Conservation (phyloP, 169 alveolate species). For the Cryptosporidium parvum region DNA sequence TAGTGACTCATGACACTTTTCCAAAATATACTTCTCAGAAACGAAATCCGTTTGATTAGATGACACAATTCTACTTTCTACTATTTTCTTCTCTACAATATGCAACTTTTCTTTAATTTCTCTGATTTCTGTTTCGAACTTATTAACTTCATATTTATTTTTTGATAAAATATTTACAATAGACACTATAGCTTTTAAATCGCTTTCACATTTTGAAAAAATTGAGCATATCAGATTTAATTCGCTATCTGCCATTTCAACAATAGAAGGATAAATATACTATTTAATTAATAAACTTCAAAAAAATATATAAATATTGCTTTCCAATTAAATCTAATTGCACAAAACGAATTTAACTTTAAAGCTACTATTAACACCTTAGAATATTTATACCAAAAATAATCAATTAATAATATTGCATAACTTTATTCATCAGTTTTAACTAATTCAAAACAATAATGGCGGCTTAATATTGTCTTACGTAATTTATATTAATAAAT, state of each 20-base stretch:
- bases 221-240: constrained; percentile 4
- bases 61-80: not conserved
- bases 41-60: not conserved
- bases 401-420: not conserved
- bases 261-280: not conserved
- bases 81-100: not conserved
- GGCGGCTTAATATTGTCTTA: constrained; percentile 16
- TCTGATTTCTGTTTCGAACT: not conserved
- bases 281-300: not conserved
- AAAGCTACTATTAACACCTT: too few relatives aligned
- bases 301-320: not conserved
- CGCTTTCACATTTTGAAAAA: constrained; percentile 23
- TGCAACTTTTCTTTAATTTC: constrained; percentile 19
- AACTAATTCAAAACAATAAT: not conserved
- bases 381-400: not conserved
- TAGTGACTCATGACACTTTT: not conserved
- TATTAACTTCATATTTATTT: not conserved
- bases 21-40: constrained; percentile 4
- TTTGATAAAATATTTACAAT: constrained; percentile 2
- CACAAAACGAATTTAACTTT: not conserved
- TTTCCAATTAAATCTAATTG: not conserved
- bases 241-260: constrained; percentile 30
- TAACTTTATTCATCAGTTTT: not conserved
- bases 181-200: not conserved
- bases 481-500: not conserved